phyloP scores from a whole-genome alignment of 768 basidiomycete species.

The Trametes coccinea region DNA sequence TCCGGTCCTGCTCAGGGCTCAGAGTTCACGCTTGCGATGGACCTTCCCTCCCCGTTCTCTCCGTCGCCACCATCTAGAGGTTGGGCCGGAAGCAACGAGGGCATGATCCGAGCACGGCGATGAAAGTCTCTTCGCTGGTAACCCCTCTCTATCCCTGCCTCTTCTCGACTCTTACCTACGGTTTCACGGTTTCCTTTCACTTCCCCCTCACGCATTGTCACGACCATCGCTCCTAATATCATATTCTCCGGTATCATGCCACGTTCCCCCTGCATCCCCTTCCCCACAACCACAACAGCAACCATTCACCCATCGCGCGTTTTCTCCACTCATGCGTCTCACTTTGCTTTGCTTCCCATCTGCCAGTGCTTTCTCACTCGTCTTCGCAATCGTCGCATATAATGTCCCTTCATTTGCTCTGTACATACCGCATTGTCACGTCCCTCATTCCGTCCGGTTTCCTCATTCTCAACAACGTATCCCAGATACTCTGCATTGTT shows the following conservation, averaged over 20 bases:
- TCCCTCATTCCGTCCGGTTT: not conserved
- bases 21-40: constrained; percentile 31
- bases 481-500: not conserved
- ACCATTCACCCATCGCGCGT: not conserved
- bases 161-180: not conserved
- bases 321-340: not conserved
- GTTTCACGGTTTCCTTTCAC: not conserved
- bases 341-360: not conserved
- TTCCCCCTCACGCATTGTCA: not conserved
- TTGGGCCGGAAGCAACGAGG: constrained; percentile 6
- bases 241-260: constrained; percentile 19
- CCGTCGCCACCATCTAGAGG: constrained; percentile 1
- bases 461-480: not conserved
- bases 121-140: not conserved
- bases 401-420: constrained; percentile 17
- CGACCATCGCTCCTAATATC: constrained; percentile 8
- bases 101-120: not conserved
- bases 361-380: constrained; percentile 12
- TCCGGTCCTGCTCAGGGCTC: not conserved
- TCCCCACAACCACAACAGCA: not conserved
- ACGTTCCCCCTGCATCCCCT: not conserved
- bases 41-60: constrained; percentile 20
- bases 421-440: constrained; percentile 7
- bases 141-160: not conserved
- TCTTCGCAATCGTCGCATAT: constrained; percentile 15